Evolutionary conservation across 169 alveolate genomes (phyloP), one percentile per base, ranked within the genome.

Genomic region (Cryptosporidium canis): DNA sequence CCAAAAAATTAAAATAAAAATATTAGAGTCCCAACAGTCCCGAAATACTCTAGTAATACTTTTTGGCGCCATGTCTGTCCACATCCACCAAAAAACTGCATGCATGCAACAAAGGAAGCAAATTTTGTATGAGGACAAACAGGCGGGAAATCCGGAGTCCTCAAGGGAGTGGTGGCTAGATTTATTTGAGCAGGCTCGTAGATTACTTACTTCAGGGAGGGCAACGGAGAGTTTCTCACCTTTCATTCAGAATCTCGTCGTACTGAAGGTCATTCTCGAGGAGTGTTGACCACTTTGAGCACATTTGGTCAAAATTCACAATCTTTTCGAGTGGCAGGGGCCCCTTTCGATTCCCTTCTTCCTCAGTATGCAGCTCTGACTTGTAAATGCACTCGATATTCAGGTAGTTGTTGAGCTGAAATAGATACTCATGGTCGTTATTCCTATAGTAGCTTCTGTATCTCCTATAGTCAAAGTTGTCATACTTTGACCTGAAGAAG

Each of bases 401-500:
- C 31, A 70, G 33, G 27, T 31, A 47, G 11, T 51, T 70, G 35
- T 51, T 55, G 9, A 70, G 43, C 33, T 70, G 84, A 44, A 70
- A 48, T n/a, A 70, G 55, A 35, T 55, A 70, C 18, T 70, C 67
- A 18, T 70, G 61, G 7, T 77, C 87, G 21, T 77, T 41, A 14
- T 77, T 64, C 31, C 31, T 77, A 61, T 58, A 21, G 5, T 77
- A 77, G 48, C 72, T 48, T 41, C 72, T 77, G 27, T 77, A 77
- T 61, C 87, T 77, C 16, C 29, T 55, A 45, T 41, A 3, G n/a
- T 55, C 77, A 56, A 77, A 37, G 14, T 55, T 39, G 37, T 55
- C 66, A 51, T 70, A 70, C 29, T 70, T 70, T 31, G 84, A 70
- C n/a, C 53, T 70, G 39, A 35, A 70, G 44, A 70, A 48, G 16